These are phyloP conservation scores for Pseudogymnoascus sp. DNA, from an alignment of 2,329 filamentous ascomycete species.

Conservation along the genomic window DNA sequence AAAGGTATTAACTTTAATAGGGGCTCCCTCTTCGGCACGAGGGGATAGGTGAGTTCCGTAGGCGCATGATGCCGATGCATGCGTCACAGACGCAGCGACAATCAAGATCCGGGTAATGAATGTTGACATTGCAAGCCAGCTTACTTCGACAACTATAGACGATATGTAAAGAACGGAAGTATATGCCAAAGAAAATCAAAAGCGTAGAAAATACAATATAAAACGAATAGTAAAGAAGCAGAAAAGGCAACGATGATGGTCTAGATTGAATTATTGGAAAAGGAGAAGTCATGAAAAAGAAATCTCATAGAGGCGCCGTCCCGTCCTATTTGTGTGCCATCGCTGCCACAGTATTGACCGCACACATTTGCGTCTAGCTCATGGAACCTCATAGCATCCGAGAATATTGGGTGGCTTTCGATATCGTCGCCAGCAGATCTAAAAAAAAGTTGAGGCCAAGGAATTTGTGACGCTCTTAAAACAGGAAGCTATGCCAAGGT, in stretches of 20 bases:
- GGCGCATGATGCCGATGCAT: conserved; percentile 30
- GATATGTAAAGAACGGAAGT: background rate
- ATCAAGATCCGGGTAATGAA: background rate
- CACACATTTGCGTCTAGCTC: background rate
- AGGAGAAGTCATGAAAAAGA: background rate
- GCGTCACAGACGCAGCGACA: conserved; percentile 22
- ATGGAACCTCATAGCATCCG: background rate
- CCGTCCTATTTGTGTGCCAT: background rate
- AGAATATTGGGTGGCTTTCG: background rate
- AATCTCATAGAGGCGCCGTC: background rate
- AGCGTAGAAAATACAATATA: background rate
- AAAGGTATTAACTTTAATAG: conserved; percentile 31
- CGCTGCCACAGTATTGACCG: background rate
- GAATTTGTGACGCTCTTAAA: conserved; percentile 1
- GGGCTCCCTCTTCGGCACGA: conserved; percentile 25
- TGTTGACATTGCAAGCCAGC: background rate
- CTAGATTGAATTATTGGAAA: background rate
- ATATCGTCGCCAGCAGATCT: background rate
- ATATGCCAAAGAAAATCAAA: background rate
- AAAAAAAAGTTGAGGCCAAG: background rate
- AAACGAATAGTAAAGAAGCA: background rate
- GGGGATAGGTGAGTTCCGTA: conserved; percentile 33
- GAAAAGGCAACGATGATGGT: background rate
- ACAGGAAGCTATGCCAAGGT: background rate
- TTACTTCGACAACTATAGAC: background rate